Evolutionary conservation across 306 rosid genomes (phyloP).

Genomic region (Rosa chinensis): DNA sequence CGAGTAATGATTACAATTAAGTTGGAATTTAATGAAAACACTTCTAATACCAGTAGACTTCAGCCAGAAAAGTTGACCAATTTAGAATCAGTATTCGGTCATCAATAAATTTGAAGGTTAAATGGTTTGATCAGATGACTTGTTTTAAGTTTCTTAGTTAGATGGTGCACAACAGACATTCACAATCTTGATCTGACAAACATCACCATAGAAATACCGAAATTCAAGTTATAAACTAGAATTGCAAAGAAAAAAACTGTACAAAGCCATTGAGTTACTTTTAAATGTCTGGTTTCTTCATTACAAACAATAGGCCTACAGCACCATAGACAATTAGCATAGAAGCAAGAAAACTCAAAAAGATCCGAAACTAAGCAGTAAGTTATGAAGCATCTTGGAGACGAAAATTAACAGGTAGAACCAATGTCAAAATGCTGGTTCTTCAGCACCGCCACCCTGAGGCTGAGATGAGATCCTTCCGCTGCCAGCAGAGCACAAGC

Average conservation of each 20-base stretch:
- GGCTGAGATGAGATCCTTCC: constrained; percentile 70
- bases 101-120: neutral
- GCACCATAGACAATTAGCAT: constrained; percentile 72
- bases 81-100: neutral
- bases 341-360: constrained; percentile 42
- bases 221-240: constrained; percentile 26
- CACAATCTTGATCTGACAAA: constrained; percentile 26
- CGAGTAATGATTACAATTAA: neutral
- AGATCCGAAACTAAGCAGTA: constrained; percentile 37
- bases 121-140: neutral
- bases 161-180: constrained; percentile 35
- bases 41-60: neutral
- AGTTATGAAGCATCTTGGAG: constrained; percentile 61
- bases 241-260: constrained; percentile 38
- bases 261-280: constrained; percentile 57
- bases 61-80: neutral
- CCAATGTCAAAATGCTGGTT: constrained; percentile 34
- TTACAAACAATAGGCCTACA: constrained; percentile 58
- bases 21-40: neutral
- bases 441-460: constrained; percentile 81
- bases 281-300: constrained; percentile 49
- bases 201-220: constrained; percentile 32
- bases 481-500: constrained; percentile 78
- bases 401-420: constrained; percentile 39
- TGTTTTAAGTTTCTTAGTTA: constrained; percentile 24